A percentile compares a stretch with the other conserved stretches of the same genome.
These are phyloP conservation scores for Syzygium grande DNA, from an alignment of 345 rosid species.

Conservation along the genomic window DNA sequence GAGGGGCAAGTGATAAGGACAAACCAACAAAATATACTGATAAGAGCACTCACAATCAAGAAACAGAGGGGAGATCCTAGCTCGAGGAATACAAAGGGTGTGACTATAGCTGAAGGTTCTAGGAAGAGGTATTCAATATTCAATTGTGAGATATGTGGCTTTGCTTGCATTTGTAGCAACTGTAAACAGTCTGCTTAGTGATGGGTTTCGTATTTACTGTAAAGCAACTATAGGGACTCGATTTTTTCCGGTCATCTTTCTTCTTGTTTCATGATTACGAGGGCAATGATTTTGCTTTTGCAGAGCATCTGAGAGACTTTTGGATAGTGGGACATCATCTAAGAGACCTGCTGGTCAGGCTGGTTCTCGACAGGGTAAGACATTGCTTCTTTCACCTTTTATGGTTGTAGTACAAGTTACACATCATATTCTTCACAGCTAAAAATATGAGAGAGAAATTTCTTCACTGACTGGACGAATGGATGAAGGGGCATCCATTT, in stretches of 20 bases:
- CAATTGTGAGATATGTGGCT: not conserved
- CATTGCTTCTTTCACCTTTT: not conserved
- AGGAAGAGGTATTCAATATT: slow-evolving; percentile 53
- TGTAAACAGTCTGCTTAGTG: not conserved
- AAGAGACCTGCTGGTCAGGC: slow-evolving; percentile 55
- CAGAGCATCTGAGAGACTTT: slow-evolving; percentile 65
- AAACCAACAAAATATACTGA: slow-evolving; percentile 81
- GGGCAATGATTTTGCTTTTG: not conserved
- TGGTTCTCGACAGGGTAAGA: slow-evolving; percentile 49
- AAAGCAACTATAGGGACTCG: not conserved
- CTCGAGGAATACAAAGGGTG: slow-evolving; percentile 49
- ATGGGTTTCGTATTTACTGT: not conserved
- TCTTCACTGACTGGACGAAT: not conserved
- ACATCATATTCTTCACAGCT: not conserved
- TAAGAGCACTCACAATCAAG: slow-evolving; percentile 74
- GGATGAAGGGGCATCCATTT: not conserved
- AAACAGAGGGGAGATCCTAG: slow-evolving; percentile 58
- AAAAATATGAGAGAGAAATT: not conserved
- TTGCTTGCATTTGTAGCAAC: not conserved
- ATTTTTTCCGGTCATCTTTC: not conserved
- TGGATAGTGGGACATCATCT: slow-evolving; percentile 47
- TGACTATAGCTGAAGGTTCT: slow-evolving; percentile 45
- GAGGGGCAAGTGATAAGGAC: slow-evolving; percentile 78
- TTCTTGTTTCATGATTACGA: not conserved
- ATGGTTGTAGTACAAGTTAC: not conserved